Percentiles rank a stretch among this genome's conserved stretches.
These are phyloP conservation scores for Diaporthe aspalathi DNA, from an alignment of 2,329 filamentous ascomycete genomes.

Conservation along the genomic window DNA sequence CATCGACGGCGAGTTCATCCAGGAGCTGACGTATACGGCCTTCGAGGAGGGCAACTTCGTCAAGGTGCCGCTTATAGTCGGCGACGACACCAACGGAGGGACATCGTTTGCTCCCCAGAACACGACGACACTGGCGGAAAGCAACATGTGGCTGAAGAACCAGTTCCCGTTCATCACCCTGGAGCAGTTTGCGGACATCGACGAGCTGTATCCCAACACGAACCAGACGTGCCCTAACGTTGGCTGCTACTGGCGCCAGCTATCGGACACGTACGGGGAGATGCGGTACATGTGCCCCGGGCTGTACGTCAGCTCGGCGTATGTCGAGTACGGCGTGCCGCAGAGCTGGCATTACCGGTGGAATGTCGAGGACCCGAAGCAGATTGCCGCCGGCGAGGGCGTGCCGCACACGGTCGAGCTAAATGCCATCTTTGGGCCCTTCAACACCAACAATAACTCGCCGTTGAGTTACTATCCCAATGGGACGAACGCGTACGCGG, in stretches of 20 bases:
- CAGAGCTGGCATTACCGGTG: conserved; percentile 76
- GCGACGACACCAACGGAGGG: conserved; percentile 73
- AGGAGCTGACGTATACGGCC: conserved; percentile 60
- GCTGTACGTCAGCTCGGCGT: conserved; percentile 61
- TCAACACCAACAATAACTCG: conserved; percentile 59
- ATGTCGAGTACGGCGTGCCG: conserved; percentile 49
- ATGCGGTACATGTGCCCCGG: conserved; percentile 74
- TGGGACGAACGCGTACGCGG: conserved; percentile 65
- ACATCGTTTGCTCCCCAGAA: conserved; percentile 67
- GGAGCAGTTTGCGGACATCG: conserved; percentile 62
- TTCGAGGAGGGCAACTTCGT: conserved; percentile 48
- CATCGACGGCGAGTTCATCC: conserved; percentile 65
- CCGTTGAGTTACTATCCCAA: conserved; percentile 67
- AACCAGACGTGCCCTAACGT: conserved; percentile 58
- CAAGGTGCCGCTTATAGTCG: conserved; percentile 41
- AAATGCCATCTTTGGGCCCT: conserved; percentile 74
- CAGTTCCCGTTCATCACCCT: conserved; percentile 68
- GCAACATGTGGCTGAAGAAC: conserved; percentile 66
- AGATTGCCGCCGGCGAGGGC: conserved; percentile 66
- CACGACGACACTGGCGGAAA: conserved; percentile 59
- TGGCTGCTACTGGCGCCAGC: conserved; percentile 69
- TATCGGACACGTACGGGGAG: conserved; percentile 70
- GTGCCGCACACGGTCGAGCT: conserved; percentile 76
- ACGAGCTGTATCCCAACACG: conserved; percentile 65
- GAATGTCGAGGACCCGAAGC: conserved; percentile 70